phyloP scores from a whole-genome alignment of 2,329 filamentous ascomycete genomes.

The Dothistroma septosporum region DNA sequence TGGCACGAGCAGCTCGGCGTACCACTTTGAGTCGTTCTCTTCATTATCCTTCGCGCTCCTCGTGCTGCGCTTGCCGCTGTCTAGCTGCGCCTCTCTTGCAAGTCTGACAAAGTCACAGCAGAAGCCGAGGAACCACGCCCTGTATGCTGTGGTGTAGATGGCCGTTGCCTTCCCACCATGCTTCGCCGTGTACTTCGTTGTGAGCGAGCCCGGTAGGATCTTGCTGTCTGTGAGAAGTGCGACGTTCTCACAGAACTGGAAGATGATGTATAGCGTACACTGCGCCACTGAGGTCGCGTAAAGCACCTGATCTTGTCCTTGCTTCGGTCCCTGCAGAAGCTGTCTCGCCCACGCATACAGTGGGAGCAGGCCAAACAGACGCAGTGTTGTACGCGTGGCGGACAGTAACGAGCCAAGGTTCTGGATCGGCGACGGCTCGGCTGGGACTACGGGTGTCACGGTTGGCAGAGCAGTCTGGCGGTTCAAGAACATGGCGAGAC shows the following conservation, averaged over 20 bases:
- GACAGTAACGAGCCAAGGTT: slow-evolving; percentile 40
- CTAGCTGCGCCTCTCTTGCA: slow-evolving; percentile 41
- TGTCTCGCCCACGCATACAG: slow-evolving; percentile 45
- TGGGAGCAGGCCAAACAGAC: slow-evolving; percentile 42
- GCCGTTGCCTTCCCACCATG: slow-evolving; percentile 35
- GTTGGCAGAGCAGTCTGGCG: slow-evolving; percentile 19
- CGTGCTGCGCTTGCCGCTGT: slow-evolving; percentile 33
- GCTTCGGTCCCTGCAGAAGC: slow-evolving; percentile 40
- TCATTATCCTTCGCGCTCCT: slow-evolving; percentile 25
- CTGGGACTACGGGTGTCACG: slow-evolving; percentile 18
- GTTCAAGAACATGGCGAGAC: slow-evolving; percentile 35
- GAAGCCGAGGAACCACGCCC: slow-evolving; percentile 43
- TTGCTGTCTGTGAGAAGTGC: slow-evolving; percentile 42
- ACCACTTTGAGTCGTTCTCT: slow-evolving; percentile 41
- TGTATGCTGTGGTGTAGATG: slow-evolving; percentile 41
- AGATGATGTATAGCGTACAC: slow-evolving; percentile 41
- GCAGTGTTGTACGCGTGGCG: slow-evolving; percentile 42
- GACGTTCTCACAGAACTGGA: slow-evolving; percentile 45
- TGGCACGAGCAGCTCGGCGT: slow-evolving; percentile 41
- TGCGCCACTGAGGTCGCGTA: slow-evolving; percentile 42
- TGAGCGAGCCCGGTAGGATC: slow-evolving; percentile 36
- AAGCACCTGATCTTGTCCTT: slow-evolving; percentile 40
- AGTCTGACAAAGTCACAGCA: slow-evolving; percentile 43
- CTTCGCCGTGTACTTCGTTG: slow-evolving; percentile 33
- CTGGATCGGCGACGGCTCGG: slow-evolving; percentile 29